These are phyloP conservation scores for Diatrype stigma DNA, from an alignment of 2,329 filamentous ascomycete genomes.

Conservation along the genomic window DNA sequence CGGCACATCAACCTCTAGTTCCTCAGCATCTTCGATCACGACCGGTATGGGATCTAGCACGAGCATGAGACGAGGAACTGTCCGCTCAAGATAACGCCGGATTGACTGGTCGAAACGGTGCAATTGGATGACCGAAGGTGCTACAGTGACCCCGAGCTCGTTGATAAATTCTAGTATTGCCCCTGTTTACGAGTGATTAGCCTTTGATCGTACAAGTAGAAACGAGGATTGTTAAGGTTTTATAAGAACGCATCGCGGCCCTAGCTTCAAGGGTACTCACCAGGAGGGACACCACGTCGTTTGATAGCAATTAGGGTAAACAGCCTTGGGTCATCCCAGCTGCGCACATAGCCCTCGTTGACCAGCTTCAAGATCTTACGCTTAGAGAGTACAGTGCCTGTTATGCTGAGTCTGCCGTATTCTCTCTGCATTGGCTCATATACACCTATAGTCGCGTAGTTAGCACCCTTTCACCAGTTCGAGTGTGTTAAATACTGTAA, in stretches of 20 bases:
- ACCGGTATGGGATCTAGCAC: conserved; percentile 82
- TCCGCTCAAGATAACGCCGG: conserved; percentile 79
- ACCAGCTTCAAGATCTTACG: conserved; percentile 78
- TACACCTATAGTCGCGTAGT: conserved; percentile 41
- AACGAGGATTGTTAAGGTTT: too few relatives aligned
- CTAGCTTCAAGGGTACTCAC: conserved; percentile 24
- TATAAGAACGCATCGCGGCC: too few relatives aligned
- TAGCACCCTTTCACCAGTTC: background rate
- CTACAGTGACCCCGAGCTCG: conserved; percentile 85
- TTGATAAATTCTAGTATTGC: conserved; percentile 87
- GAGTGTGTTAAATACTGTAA: background rate
- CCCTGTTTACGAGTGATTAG: background rate
- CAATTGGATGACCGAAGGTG: conserved; percentile 64
- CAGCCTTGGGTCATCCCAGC: conserved; percentile 87
- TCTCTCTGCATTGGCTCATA: conserved; percentile 95
- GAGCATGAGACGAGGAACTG: conserved; percentile 84
- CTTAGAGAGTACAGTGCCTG: conserved; percentile 84
- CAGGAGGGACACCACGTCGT: conserved; percentile 80
- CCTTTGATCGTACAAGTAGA: too few relatives aligned
- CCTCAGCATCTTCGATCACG: conserved; percentile 72
- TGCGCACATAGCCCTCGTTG: conserved; percentile 70
- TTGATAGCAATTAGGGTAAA: conserved; percentile 84
- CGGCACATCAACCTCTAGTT: conserved; percentile 66
- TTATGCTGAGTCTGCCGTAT: conserved; percentile 69
- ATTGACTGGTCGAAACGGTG: conserved; percentile 81